A percentile compares a stretch with the other conserved stretches of the same genome.
phyloP scores from a whole-genome alignment of 257 asterid genomes.

The Salvia rosmarinus region DNA sequence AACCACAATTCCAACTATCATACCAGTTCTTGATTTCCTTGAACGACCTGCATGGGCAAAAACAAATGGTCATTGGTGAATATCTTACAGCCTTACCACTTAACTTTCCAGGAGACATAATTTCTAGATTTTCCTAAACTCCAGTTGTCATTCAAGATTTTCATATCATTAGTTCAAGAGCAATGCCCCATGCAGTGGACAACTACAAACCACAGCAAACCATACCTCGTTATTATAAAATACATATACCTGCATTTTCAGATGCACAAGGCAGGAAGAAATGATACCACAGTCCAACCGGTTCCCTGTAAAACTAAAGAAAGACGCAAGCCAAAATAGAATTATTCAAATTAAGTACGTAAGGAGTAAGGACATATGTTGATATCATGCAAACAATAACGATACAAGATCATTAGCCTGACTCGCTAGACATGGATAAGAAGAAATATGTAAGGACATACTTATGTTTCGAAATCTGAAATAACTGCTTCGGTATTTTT shows the following conservation, averaged over 20 bases:
- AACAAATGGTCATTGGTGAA: not conserved
- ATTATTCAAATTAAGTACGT: not conserved
- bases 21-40: slow-evolving; percentile 58
- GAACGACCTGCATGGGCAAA: slow-evolving; percentile 54
- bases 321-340: slow-evolving; percentile 33
- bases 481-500: slow-evolving; percentile 63
- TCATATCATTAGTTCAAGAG: not conserved
- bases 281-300: slow-evolving; percentile 65
- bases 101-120: not conserved
- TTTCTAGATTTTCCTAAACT: not conserved
- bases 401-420: not conserved
- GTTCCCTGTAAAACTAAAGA: slow-evolving; percentile 83
- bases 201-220: no score
- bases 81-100: no score
- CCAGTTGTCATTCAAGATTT: not conserved
- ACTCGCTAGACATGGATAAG: not conserved
- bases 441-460: slow-evolving; percentile 40
- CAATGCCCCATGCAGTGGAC: no score
- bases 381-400: not conserved
- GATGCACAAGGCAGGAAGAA: slow-evolving; percentile 59
- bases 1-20: slow-evolving; percentile 60
- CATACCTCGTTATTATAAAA: not conserved
- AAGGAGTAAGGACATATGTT: not conserved
- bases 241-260: slow-evolving; percentile 52
- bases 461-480: slow-evolving; percentile 71